A percentile compares a stretch with the other conserved stretches of the same genome.
Evolutionary conservation across 805 yeast genomes (phyloP).

Genomic region (Saccharomycopsis sp.): DNA sequence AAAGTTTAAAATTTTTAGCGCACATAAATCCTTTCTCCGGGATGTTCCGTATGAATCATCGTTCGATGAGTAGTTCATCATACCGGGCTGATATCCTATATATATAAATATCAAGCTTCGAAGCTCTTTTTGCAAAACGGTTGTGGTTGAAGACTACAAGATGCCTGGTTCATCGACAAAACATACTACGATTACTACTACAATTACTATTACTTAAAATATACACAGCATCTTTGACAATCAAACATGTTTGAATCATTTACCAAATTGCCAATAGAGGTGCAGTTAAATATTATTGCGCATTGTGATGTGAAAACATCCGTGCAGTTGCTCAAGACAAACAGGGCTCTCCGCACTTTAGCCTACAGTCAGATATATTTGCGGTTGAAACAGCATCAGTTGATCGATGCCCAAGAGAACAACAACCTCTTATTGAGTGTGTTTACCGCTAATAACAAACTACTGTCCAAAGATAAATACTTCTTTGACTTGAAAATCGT

Average conservation of each 20-base stretch:
- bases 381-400: not conserved
- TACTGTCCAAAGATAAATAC: conserved; percentile 6
- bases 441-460: conserved; percentile 8
- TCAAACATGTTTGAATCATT: not conserved
- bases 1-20: not conserved
- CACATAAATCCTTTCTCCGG: not conserved
- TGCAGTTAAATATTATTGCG: conserved; percentile 3
- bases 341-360: not conserved
- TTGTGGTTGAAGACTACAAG: too few relatives aligned
- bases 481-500: not conserved
- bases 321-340: not conserved
- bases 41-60: not conserved
- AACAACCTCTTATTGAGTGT: conserved; percentile 1
- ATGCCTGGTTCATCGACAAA: too few relatives aligned
- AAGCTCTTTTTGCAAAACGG: too few relatives aligned
- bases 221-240: not conserved
- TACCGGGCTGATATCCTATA: not conserved
- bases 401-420: not conserved
- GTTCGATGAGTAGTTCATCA: not conserved
- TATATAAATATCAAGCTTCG: not conserved
- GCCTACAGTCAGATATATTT: not conserved
- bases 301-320: conserved; percentile 1
- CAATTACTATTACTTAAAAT: too few relatives aligned
- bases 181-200: too few relatives aligned
- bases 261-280: conserved; percentile 4